phyloP scores from a whole-genome alignment of 164 flowering plant species.

The Sextonia rubra region DNA sequence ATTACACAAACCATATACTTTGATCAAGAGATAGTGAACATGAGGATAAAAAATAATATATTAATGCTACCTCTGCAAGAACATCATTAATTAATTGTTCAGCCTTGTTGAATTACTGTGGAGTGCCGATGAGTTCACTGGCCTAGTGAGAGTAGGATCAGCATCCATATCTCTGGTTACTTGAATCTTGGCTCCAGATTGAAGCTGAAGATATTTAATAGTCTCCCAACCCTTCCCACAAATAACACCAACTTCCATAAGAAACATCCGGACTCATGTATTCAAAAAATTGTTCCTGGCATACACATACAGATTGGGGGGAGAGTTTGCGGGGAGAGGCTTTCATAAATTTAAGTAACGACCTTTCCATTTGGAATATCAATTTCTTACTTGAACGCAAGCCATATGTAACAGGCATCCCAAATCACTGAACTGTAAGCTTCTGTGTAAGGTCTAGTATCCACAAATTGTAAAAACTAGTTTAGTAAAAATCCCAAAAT shows the following conservation, averaged over 20 bases:
- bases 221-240: slow-evolving; percentile 98
- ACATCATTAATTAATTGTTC: slow-evolving; percentile 84
- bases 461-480: neutral
- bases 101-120: too few relatives aligned
- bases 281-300: neutral
- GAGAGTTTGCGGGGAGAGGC: too few relatives aligned
- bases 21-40: too few relatives aligned
- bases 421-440: slow-evolving; percentile 23
- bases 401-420: slow-evolving; percentile 46
- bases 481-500: neutral
- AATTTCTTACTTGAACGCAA: slow-evolving; percentile 73
- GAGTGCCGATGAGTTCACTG: slow-evolving; percentile 87
- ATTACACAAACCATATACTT: too few relatives aligned
- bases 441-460: slow-evolving; percentile 47
- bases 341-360: neutral
- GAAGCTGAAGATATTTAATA: too few relatives aligned
- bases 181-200: too few relatives aligned
- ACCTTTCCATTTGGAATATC: slow-evolving; percentile 83
- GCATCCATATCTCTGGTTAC: too few relatives aligned
- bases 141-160: slow-evolving; percentile 46
- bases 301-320: neutral
- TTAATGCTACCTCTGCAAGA: slow-evolving; percentile 79
- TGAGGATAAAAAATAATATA: too few relatives aligned
- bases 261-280: neutral
- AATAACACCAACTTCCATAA: slow-evolving; percentile 72